phyloP scores from a whole-genome alignment of 129 eudicot species.

The Sambucus nigra region DNA sequence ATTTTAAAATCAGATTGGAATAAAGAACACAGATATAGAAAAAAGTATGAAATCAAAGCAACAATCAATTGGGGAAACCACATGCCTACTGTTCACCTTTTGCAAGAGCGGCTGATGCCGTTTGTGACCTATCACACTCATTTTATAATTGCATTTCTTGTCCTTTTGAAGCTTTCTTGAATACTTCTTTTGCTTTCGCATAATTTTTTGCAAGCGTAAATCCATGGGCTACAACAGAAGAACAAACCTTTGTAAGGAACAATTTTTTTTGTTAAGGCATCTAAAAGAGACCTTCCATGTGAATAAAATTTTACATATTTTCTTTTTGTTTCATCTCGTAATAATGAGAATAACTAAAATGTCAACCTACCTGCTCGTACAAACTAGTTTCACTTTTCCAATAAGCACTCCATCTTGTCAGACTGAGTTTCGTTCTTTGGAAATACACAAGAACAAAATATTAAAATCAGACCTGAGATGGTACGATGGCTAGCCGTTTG shows the following conservation, averaged over 20 bases:
- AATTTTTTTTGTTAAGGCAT: no score
- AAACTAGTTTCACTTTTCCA: slow-evolving; percentile 76
- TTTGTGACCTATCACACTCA: slow-evolving; percentile 88
- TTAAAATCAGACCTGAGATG: no score
- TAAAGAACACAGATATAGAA: not conserved
- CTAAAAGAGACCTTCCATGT: slow-evolving; percentile 9
- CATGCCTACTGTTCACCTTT: slow-evolving; percentile 90
- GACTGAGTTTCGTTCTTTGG: slow-evolving; percentile 65
- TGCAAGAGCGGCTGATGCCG: slow-evolving; percentile 95
- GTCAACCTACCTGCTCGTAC: slow-evolving; percentile 91
- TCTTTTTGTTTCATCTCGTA: slow-evolving; percentile 3
- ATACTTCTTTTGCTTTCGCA: slow-evolving; percentile 84
- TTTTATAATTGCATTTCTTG: slow-evolving; percentile 90
- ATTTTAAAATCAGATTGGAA: not conserved
- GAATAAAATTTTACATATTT: slow-evolving; percentile 10
- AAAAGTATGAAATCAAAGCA: slow-evolving; percentile 1
- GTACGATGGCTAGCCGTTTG: no score
- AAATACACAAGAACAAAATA: slow-evolving; percentile 2
- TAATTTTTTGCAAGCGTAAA: slow-evolving; percentile 60
- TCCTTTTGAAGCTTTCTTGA: slow-evolving; percentile 94
- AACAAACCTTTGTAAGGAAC: slow-evolving; percentile 12
- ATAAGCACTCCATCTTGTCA: slow-evolving; percentile 95
- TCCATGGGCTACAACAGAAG: slow-evolving; percentile 38
- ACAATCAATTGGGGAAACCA: slow-evolving; percentile 8
- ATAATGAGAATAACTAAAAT: not conserved